Conservation (phyloP, 106 monocot genomes). For the Dendrobium nobile region DNA sequence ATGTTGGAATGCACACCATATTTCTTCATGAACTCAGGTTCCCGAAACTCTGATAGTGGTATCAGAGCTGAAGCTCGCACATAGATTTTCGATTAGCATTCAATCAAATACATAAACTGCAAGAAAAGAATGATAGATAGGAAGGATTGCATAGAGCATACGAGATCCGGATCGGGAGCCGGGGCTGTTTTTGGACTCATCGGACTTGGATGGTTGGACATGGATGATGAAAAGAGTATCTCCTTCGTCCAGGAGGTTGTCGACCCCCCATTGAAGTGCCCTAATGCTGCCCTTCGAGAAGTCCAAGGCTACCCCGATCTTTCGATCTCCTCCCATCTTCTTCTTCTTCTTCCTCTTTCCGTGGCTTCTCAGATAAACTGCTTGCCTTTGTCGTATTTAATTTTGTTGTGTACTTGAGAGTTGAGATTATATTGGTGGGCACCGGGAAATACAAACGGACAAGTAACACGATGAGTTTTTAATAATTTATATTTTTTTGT, state of each 20-base stretch:
- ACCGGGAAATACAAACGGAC: too few relatives aligned
- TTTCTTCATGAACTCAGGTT: conserved; percentile 35
- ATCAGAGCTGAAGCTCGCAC: conserved; percentile 42
- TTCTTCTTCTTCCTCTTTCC: background rate
- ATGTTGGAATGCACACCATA: conserved; percentile 53
- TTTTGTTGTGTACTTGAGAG: too few relatives aligned
- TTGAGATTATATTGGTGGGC: too few relatives aligned
- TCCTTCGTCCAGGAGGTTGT: conserved; percentile 55
- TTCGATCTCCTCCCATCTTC: conserved; percentile 38
- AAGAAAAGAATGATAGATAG: background rate
- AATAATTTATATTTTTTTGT: too few relatives aligned
- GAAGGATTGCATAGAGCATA: conserved; percentile 4
- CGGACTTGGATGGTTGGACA: conserved; percentile 18
- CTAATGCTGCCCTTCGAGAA: conserved; percentile 69
- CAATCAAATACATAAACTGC: background rate
- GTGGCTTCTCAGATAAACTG: background rate
- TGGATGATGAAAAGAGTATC: conserved; percentile 67
- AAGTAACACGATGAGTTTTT: too few relatives aligned
- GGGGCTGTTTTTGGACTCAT: conserved; percentile 35
- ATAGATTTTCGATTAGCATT: background rate
- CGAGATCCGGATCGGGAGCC: conserved; percentile 54
- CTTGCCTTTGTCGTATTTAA: background rate
- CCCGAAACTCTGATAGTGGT: conserved; percentile 58
- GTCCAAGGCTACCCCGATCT: conserved; percentile 69
- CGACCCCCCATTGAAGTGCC: conserved; percentile 66